A percentile compares a stretch with the other conserved stretches of the same genome.
These are phyloP conservation scores for Suillus americanus DNA, from an alignment of 768 basidiomycete genomes.

Conservation along the genomic window DNA sequence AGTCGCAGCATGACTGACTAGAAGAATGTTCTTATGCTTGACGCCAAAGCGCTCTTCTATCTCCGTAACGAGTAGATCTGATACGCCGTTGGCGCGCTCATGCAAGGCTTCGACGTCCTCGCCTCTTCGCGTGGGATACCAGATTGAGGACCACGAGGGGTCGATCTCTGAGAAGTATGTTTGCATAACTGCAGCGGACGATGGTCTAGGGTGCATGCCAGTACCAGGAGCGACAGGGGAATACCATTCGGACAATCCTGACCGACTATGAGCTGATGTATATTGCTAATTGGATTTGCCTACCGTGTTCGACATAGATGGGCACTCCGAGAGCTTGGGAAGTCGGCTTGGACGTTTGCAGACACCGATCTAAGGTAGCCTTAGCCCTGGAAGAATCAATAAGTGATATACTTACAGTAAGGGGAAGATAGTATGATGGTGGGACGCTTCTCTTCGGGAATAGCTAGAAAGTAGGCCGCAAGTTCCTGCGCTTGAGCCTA, in stretches of 20 bases:
- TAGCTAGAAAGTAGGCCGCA: slow-evolving; percentile 57
- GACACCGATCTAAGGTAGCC: slow-evolving; percentile 66
- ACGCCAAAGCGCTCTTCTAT: slow-evolving; percentile 45
- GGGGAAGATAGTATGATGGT: slow-evolving; percentile 85
- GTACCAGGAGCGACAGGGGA: slow-evolving; percentile 65
- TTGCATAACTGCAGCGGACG: slow-evolving; percentile 50
- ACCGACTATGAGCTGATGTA: background rate
- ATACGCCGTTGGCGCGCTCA: slow-evolving; percentile 52
- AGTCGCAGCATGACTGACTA: slow-evolving; percentile 78
- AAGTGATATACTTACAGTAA: slow-evolving; percentile 52
- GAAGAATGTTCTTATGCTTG: slow-evolving; percentile 51
- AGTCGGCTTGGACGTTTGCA: slow-evolving; percentile 73
- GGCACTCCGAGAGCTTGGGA: slow-evolving; percentile 64
- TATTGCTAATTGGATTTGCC: background rate
- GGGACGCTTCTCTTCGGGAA: slow-evolving; percentile 67
- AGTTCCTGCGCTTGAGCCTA: slow-evolving; percentile 76
- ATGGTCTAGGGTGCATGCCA: slow-evolving; percentile 76
- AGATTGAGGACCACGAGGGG: slow-evolving; percentile 60
- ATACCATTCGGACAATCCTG: slow-evolving; percentile 80
- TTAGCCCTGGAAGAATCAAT: background rate
- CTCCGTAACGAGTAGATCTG: slow-evolving; percentile 49
- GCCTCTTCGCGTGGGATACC: slow-evolving; percentile 70
- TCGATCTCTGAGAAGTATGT: slow-evolving; percentile 55
- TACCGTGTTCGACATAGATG: slow-evolving; percentile 79
- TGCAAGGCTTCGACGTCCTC: slow-evolving; percentile 67